Evolutionary conservation across 257 asterid genomes (phyloP), one percentile per base, ranked within the genome.

Genomic region (Marsdenia floribunda): DNA sequence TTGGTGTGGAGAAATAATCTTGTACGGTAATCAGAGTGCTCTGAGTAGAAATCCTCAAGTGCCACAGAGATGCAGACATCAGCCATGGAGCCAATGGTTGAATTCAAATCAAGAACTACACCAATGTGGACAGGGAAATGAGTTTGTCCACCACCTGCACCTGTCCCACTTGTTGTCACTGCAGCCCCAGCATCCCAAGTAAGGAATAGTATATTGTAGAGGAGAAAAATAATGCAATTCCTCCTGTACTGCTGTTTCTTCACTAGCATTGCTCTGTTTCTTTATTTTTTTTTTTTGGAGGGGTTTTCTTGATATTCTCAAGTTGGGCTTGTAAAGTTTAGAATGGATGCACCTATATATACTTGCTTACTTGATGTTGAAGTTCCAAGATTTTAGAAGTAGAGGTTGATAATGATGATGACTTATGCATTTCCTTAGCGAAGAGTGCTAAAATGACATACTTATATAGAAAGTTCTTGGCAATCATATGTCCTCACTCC

Each of bases 11-110:
- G 81, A 47, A 68, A 71, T 77, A 89, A 37, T 42, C 89, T 76
- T 0, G 88, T 87, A 5, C 22, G 65, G 5, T 79, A 71, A 49
- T 77, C 19, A 14, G 87, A 72, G 80, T 84, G 84, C 1, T 44
- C 73, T 0, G 69, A 33, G 71, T 85, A 82, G 67, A 82, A 89
- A 29, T 87, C 91, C 5, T 82, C 73, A 18, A 79, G 5, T 0
- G 94, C 89, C 81, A 84, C 82, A 11, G 85, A 67, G 67, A 87
- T 76, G 80, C 87, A 87, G 21, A 54, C 37, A 7, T 81, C 73
- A 5, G 61, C 29, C 87, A 84, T 85, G 38, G 57, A 40, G 7
- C 83, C 85, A 16, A 86, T 70, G 7, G 89, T 68, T 0, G 91
- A 88, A 16, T 80, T 76, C 57, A 44, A 35, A 75, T 88, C 88